A percentile compares a stretch with the other conserved stretches of the same genome.
Conservation (phyloP, 176 grass and related monocot species). For the Bothriochloa decipiens region DNA sequence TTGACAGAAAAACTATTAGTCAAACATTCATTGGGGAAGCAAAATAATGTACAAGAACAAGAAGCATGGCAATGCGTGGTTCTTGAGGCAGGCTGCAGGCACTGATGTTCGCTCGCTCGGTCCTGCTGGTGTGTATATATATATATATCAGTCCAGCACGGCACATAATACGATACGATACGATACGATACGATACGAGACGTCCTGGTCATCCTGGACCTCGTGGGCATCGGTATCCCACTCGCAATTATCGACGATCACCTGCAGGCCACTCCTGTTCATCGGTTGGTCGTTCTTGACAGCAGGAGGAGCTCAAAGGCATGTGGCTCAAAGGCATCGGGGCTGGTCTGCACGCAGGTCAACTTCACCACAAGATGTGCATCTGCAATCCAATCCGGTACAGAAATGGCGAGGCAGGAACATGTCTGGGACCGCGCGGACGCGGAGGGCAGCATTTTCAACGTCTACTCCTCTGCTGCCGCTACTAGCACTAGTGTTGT, state of each 20-base stretch:
- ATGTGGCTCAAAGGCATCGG: no score
- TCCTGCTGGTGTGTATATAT: neutral
- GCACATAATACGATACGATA: neutral
- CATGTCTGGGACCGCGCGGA: neutral
- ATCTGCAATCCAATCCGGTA: neutral
- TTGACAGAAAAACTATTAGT: neutral
- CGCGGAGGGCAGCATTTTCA: neutral
- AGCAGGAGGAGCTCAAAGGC: neutral
- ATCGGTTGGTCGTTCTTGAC: neutral
- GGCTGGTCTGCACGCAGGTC: neutral
- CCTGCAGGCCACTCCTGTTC: no score
- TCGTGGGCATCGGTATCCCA: slow-evolving; percentile 4
- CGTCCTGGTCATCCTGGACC: neutral
- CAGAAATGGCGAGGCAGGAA: neutral
- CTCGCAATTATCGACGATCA: neutral
- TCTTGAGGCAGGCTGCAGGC: neutral
- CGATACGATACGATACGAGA: neutral
- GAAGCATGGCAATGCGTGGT: neutral
- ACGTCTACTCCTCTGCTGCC: neutral
- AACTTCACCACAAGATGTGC: neutral
- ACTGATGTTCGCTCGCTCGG: neutral
- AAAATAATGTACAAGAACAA: neutral
- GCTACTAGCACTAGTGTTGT: neutral
- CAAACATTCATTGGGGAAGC: neutral
- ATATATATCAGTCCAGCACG: neutral